Conservation (phyloP, 2,329 filamentous ascomycete species). For the Mycosphaerella arachidis region DNA sequence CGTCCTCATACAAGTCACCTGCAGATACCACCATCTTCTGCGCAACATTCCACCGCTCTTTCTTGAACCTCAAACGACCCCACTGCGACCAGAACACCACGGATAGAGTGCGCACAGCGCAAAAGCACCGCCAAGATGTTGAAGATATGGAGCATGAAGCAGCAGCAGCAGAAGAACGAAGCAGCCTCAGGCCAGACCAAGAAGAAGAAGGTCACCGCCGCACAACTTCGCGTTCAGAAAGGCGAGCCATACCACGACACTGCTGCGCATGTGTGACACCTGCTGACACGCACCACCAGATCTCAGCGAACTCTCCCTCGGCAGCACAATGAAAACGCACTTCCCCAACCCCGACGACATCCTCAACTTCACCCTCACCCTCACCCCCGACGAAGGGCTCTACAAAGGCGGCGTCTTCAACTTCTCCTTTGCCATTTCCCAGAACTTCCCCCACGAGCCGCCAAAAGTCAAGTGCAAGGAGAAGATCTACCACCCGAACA, state of each 20-base stretch:
- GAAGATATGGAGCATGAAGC: slow-evolving; percentile 98
- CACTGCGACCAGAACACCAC: background rate
- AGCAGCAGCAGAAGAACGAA: slow-evolving; percentile 92
- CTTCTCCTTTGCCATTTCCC: slow-evolving; percentile 88
- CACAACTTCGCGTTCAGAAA: slow-evolving; percentile 92
- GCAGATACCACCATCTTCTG: background rate
- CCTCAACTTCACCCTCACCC: slow-evolving; percentile 75
- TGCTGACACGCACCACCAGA: slow-evolving; percentile 48
- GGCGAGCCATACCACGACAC: slow-evolving; percentile 50
- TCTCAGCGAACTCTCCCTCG: slow-evolving; percentile 74
- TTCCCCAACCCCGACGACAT: slow-evolving; percentile 83
- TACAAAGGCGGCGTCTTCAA: slow-evolving; percentile 86
- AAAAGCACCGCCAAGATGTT: slow-evolving; percentile 63
- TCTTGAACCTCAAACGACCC: background rate
- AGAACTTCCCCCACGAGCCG: slow-evolving; percentile 94
- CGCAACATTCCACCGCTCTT: background rate
- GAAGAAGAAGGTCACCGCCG: slow-evolving; percentile 98
- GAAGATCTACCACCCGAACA: slow-evolving; percentile 99
- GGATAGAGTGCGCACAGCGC: background rate
- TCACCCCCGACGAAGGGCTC: slow-evolving; percentile 79
- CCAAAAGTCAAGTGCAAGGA: slow-evolving; percentile 96
- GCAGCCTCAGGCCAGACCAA: slow-evolving; percentile 70
- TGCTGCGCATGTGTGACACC: background rate
- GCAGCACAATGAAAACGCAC: slow-evolving; percentile 72
- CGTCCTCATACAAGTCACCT: background rate